Percentiles rank a stretch among this genome's conserved stretches.
Conservation (phyloP, 2,329 filamentous ascomycete genomes). For the Cercospora citrullina region DNA sequence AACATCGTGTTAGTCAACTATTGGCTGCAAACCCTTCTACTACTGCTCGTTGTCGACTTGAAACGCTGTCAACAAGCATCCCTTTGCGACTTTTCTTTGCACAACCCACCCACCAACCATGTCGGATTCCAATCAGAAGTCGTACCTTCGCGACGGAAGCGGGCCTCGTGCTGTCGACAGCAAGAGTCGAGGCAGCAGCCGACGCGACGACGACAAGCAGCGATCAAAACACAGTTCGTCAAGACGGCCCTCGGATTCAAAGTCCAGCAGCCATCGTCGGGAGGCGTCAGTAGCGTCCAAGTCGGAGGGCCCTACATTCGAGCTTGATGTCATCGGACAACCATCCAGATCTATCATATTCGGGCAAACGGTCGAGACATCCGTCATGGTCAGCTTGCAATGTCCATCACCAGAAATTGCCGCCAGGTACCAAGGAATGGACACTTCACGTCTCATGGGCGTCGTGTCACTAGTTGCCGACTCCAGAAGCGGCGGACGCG, state of each 20-base stretch:
- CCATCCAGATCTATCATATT: conserved; percentile 31
- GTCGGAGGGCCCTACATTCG: conserved; percentile 32
- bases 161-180: conserved; percentile 36
- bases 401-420: conserved; percentile 29
- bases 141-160: conserved; percentile 33
- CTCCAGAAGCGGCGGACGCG: conserved; percentile 32
- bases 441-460: conserved; percentile 35
- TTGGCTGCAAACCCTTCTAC: conserved; percentile 13
- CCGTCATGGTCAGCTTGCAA: conserved; percentile 36
- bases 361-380: conserved; percentile 35
- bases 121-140: conserved; percentile 30
- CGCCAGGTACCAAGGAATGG: conserved; percentile 27
- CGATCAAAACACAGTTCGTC: conserved; percentile 29
- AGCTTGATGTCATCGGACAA: conserved; percentile 38
- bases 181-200: conserved; percentile 27
- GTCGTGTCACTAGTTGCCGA: conserved; percentile 36
- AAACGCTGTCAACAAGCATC: conserved; percentile 18
- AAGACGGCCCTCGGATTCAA: conserved; percentile 31
- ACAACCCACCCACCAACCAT: conserved; percentile 21
- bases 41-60: conserved; percentile 16
- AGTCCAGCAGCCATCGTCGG: conserved; percentile 30
- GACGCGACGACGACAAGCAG: conserved; percentile 29
- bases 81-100: conserved; percentile 12
- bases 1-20: conserved; percentile 13
- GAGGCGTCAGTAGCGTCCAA: conserved; percentile 25